Evolutionary conservation across 441 rosid genomes (phyloP).

Genomic region (Isatis lusitanica): DNA sequence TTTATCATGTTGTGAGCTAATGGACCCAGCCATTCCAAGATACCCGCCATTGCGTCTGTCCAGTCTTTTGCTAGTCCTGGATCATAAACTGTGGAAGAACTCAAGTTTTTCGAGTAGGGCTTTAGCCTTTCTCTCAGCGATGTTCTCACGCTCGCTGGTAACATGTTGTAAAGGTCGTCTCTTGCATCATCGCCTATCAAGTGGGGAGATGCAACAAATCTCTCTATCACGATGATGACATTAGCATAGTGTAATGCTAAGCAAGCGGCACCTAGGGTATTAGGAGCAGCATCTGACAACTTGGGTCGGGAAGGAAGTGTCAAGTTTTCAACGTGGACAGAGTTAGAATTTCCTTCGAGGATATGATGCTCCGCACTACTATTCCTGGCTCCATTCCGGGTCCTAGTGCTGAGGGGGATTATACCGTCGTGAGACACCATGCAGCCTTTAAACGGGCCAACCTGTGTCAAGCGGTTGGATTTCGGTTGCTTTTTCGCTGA

Average conservation of each 20-base stretch:
- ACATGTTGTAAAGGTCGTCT: conserved; percentile 89
- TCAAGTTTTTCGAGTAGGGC: conserved; percentile 70
- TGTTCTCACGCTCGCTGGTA: conserved; percentile 78
- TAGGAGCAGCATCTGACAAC: conserved; percentile 68
- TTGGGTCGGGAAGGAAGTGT: conserved; percentile 44
- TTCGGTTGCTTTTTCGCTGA: conserved; percentile 50
- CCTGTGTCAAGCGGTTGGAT: conserved; percentile 63
- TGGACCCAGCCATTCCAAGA: conserved; percentile 92
- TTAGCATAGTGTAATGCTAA: conserved; percentile 93
- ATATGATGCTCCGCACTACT: conserved; percentile 38
- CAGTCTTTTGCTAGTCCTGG: conserved; percentile 78
- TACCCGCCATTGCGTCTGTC: conserved; percentile 75
- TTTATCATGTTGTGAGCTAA: conserved; percentile 96
- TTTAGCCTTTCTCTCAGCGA: conserved; percentile 70
- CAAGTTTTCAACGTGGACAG: conserved; percentile 34
- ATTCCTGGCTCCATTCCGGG: conserved; percentile 42
- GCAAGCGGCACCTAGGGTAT: conserved; percentile 86
- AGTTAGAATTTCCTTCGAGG: conserved; percentile 31
- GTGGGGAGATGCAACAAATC: conserved; percentile 86
- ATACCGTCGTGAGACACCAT: conserved; percentile 49
- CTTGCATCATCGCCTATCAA: conserved; percentile 93
- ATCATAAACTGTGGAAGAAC: conserved; percentile 54
- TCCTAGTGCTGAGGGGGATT: conserved; percentile 45
- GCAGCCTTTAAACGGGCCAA: conserved; percentile 88
- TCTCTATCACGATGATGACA: conserved; percentile 87